A percentile compares a stretch with the other conserved stretches of the same genome.
phyloP scores from a whole-genome alignment of 179 eudicot genomes.

The Silene coronaria region DNA sequence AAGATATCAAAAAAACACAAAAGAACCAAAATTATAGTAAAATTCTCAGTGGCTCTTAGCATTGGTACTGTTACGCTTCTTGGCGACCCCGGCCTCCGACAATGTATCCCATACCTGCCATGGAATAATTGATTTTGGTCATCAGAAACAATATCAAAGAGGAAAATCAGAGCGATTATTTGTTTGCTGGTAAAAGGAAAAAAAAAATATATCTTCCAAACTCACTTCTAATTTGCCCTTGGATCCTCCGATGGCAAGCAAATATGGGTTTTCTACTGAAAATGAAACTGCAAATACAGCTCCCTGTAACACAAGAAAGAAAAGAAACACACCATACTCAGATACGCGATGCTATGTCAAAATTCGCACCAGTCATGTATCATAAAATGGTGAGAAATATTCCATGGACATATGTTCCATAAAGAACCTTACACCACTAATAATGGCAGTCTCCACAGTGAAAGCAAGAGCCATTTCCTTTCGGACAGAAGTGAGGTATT shows the following conservation, averaged over 20 bases:
- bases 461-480: too few species aligned
- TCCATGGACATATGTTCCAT: too few species aligned
- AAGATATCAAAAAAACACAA: background rate
- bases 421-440: background rate
- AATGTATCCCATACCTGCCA: slow-evolving; percentile 70
- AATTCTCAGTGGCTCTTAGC: slow-evolving; percentile 16
- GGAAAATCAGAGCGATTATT: background rate
- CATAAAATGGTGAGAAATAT: background rate
- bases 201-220: background rate
- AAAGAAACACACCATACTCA: background rate
- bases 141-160: background rate
- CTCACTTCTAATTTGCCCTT: slow-evolving; percentile 76
- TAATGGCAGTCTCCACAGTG: background rate
- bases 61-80: slow-evolving; percentile 37
- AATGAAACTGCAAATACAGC: slow-evolving; percentile 76
- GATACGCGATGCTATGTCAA: background rate
- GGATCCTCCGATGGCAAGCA: slow-evolving; percentile 87
- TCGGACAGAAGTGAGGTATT: background rate
- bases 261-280: slow-evolving; percentile 64
- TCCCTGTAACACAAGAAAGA: slow-evolving; percentile 44
- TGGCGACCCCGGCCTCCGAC: slow-evolving; percentile 48
- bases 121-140: background rate
- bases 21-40: background rate
- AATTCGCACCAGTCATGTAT: background rate
- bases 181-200: background rate